Percentiles rank a stretch among this genome's conserved stretches.
Evolutionary conservation across 139 green algal species (phyloP).

Genomic region (Haematococcus lacustris): DNA sequence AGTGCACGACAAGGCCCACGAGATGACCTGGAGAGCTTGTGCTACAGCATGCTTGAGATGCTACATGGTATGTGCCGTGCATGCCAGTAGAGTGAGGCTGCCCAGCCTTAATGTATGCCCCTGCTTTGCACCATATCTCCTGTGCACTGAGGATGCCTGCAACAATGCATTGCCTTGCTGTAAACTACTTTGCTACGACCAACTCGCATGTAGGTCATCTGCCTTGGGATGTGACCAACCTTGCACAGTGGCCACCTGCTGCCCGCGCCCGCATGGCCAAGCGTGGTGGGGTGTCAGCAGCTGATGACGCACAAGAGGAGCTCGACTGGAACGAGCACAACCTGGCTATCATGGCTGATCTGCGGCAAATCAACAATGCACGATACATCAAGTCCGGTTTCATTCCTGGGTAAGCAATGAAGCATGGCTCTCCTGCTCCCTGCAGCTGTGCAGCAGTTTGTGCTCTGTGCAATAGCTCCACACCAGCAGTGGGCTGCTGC

Average conservation of each 20-base stretch:
- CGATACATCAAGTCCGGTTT: background rate
- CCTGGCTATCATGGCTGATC: background rate
- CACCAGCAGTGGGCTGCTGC: background rate
- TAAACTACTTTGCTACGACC: background rate
- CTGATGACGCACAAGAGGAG: background rate
- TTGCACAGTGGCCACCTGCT: background rate
- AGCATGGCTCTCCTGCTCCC: too few relatives aligned
- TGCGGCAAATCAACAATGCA: background rate
- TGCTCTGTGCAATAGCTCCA: background rate
- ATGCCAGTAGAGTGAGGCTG: background rate
- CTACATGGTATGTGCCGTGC: background rate
- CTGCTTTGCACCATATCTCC: background rate
- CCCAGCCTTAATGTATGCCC: background rate
- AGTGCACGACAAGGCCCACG: too few relatives aligned
- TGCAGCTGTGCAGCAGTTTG: too few relatives aligned
- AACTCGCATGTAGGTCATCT: background rate
- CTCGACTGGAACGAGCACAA: background rate
- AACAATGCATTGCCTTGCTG: too few relatives aligned
- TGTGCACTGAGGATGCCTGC: background rate
- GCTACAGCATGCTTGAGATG: background rate
- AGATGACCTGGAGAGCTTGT: background rate
- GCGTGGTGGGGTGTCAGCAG: background rate
- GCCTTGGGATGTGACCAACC: background rate
- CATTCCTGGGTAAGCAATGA: background rate
- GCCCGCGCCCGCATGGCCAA: background rate